Percentiles rank a stretch among this genome's conserved stretches.
Conservation (phyloP, 306 rosid genomes). For the Trifolium fragiferum region DNA sequence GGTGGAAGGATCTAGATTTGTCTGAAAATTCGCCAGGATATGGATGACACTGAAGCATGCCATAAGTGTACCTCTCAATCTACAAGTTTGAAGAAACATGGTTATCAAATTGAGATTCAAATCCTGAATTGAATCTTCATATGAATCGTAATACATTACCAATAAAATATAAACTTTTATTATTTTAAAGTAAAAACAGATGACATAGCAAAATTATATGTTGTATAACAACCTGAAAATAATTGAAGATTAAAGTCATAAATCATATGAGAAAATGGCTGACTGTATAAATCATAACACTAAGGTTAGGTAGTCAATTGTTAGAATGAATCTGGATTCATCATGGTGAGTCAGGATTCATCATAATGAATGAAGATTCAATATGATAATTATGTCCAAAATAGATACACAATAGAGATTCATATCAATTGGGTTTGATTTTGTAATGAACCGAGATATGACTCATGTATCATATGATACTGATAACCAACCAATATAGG, state of each 20-base stretch:
- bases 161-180: background rate
- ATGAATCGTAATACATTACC: background rate
- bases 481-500: too few relatives aligned
- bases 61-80: conserved; percentile 82
- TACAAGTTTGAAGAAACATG: conserved; percentile 43
- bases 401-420: background rate
- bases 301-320: background rate
- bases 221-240: too few relatives aligned
- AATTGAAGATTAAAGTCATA: too few relatives aligned
- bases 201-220: background rate
- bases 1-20: conserved; percentile 69
- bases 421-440: background rate
- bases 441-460: background rate
- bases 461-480: background rate
- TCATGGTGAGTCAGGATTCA: too few relatives aligned
- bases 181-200: background rate
- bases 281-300: too few relatives aligned
- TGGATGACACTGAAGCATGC: conserved; percentile 96
- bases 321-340: background rate
- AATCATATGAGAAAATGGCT: too few relatives aligned
- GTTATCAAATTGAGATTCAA: background rate
- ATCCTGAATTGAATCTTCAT: background rate
- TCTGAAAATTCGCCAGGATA: conserved; percentile 90
- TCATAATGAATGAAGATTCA: background rate
- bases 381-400: background rate